A percentile compares a stretch with the other conserved stretches of the same genome.
phyloP scores from a whole-genome alignment of 2,329 filamentous ascomycete species.

The Neofusicoccum cordaticola region DNA sequence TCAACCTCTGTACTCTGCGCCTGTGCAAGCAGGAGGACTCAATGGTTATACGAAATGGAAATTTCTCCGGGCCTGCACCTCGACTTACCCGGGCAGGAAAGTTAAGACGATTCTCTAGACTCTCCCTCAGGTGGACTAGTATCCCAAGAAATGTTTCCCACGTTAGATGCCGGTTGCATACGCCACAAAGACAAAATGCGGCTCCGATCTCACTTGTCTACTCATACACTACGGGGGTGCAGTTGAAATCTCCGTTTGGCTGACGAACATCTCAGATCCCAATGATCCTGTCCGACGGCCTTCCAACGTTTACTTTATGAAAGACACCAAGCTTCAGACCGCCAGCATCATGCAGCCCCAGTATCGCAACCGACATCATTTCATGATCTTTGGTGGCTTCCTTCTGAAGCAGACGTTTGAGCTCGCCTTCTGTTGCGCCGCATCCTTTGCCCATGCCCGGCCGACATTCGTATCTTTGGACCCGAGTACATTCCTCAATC shows the following conservation, averaged over 20 bases:
- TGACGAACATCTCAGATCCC: constrained; percentile 43
- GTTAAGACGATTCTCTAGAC: no score
- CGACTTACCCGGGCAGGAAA: no score
- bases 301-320: constrained; percentile 60
- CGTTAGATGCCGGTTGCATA: no score
- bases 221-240: no score
- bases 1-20: no score
- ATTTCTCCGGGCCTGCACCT: no score
- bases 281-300: constrained; percentile 55
- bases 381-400: constrained; percentile 77
- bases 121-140: no score
- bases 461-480: constrained; percentile 72
- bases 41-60: no score
- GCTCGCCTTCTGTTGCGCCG: constrained; percentile 71
- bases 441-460: constrained; percentile 65
- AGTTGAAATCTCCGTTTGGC: background rate
- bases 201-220: no score
- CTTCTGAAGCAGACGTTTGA: constrained; percentile 73
- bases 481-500: constrained; percentile 71
- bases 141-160: no score
- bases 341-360: constrained; percentile 75
- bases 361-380: constrained; percentile 67
- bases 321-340: constrained; percentile 60
- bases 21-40: no score
- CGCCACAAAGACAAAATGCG: no score